Evolutionary conservation across 2,329 filamentous ascomycete genomes (phyloP), one percentile per base, ranked within the genome.

Genomic region (Aspergillus sp.): DNA sequence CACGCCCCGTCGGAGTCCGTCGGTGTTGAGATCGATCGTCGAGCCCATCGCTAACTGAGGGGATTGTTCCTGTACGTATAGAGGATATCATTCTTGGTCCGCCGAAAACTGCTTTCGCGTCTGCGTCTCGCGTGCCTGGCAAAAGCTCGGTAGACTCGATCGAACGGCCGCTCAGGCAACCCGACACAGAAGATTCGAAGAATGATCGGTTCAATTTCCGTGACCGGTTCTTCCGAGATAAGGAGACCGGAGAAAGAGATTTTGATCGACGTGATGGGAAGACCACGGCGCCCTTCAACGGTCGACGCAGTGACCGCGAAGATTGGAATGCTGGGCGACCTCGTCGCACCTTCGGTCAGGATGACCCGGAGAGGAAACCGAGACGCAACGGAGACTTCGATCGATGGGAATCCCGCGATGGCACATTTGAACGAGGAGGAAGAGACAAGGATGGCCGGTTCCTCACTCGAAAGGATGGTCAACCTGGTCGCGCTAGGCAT

Each of bases 11-110:
- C 16, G 40, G 40, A 3, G 19, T 20, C 40, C 19, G 16, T 42
- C 40, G 40, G 19, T 20, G 19, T 42, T 13, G 16, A 42, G 16
- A 19, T 13, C 19, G 17, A 42, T 17, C 19, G 19, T 14, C 30
- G 24, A 51, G 24, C 33, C 36, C 47, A 44, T 52, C 43, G 50
- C 61, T 66, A 53, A 65, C 52, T 13, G 16, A n/a, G 10, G 53
- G 24, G 40, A 26, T 52, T 61, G 61, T 83, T 38, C 16, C 13
- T 68, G 36, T 42, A 47, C 32, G 20, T 45, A 76, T 82, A 64
- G 92, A 95, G 63, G 90, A 95, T 58, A 88, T 95, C 52, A 82
- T 94, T 53, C 87, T 96, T 52, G 91, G 89, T 13, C 91, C 91
- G 17, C 89, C 91, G 1, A 89, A 89, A 70, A 89, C 85, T 44